Evolutionary conservation across 2,329 filamentous ascomycete species (phyloP), one percentile per base, ranked within the genome.

Genomic region (Microsporum canis): DNA sequence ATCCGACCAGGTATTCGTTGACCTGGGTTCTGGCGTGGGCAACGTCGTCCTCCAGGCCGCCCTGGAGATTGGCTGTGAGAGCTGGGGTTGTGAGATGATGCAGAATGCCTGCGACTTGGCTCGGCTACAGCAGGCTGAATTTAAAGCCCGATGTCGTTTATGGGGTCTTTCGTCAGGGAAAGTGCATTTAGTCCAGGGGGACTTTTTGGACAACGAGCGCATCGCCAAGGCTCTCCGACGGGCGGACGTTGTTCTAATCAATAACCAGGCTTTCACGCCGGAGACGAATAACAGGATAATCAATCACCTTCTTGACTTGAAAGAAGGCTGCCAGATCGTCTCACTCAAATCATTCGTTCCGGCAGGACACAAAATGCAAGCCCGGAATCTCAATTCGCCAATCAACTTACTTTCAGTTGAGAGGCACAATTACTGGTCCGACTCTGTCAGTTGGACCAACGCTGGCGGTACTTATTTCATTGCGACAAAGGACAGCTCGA

Each of bases 61-160:
- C 0, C 82, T 99, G 23, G 89, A 99, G 73, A 85, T 92, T 59
- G 94, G 94, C 17, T 96, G 91, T 72, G 90, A 96, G 71, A 92
- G 88, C 73, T 96, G 91, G 87, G 94, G 94, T 33, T 96, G 92
- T 69, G 94, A 99, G 74, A 89, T 95, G 81, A 95, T 96, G 90
- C 82, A 87, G 61, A 95, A 94, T 63, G 89, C 91, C 1, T 91
- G 88, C 76, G 85, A 86, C 61, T 82, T 96, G 36, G 94, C 90
- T 5, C 84, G 88, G 31, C 81, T 85, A 31, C 94, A 97, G 73
- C 82, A 88, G 65, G 80, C 82, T 39, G 94, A 99, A 73, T 96
- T 99, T 68, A 79, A 81, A 61, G 85, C 88, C n/a, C 84, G 94
- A 39, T 92, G 90, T 68, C 84, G 86, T 57, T 84, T 96, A 27